Evolutionary conservation across 768 basidiomycete species (phyloP).

Genomic region (Boletus bicolor): DNA sequence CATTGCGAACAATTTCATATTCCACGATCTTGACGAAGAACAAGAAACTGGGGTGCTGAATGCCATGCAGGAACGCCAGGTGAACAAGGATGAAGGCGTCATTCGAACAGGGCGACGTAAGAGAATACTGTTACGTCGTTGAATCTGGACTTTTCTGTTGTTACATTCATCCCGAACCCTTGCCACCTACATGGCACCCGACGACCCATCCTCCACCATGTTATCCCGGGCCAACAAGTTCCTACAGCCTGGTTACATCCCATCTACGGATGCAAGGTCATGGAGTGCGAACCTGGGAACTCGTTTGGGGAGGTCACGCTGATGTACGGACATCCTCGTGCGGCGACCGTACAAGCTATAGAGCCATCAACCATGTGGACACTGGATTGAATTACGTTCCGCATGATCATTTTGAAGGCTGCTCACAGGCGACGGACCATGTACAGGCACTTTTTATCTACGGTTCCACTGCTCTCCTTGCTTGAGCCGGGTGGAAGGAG

Average conservation of each 20-base stretch:
- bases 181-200: constrained; percentile 57
- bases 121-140: constrained; percentile 97
- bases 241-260: constrained; percentile 62
- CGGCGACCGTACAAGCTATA: constrained; percentile 90
- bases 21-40: constrained; percentile 94
- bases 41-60: constrained; percentile 90
- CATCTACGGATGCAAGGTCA: constrained; percentile 76
- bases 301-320: constrained; percentile 96
- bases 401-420: constrained; percentile 93
- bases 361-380: constrained; percentile 87
- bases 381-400: constrained; percentile 95
- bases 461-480: constrained; percentile 81
- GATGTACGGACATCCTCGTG: constrained; percentile 97
- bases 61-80: constrained; percentile 88
- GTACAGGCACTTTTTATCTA: constrained; percentile 93
- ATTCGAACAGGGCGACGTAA: constrained; percentile 96
- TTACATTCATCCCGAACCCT: constrained; percentile 68
- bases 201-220: constrained; percentile 36
- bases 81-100: constrained; percentile 74
- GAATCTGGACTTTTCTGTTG: constrained; percentile 85
- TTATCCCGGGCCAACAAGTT: constrained; percentile 50
- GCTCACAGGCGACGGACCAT: constrained; percentile 88
- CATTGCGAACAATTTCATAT: constrained; percentile 87
- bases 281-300: constrained; percentile 77
- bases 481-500: constrained; percentile 86